phyloP scores from a whole-genome alignment of 345 rosid species.

The Turritis glabra region DNA sequence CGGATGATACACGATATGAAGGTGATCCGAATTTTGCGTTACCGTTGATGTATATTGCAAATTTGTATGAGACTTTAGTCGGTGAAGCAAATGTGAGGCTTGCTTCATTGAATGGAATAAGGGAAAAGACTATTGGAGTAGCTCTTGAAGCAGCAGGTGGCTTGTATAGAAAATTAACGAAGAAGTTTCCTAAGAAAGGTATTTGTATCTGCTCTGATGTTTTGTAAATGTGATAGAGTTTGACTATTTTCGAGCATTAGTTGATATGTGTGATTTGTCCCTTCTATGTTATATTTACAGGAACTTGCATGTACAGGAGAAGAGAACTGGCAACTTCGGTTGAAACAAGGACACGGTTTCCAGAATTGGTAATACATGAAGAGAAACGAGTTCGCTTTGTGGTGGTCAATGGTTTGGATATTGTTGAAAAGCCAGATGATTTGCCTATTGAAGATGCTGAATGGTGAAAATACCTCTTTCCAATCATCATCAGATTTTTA shows the following conservation, averaged over 20 bases:
- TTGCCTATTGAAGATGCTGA: slow-evolving; percentile 75
- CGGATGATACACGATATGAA: slow-evolving; percentile 68
- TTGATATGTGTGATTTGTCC: neutral
- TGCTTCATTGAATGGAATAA: slow-evolving; percentile 71
- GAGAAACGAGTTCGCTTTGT: slow-evolving; percentile 95
- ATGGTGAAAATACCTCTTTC: slow-evolving; percentile 52
- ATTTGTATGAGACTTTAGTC: slow-evolving; percentile 80
- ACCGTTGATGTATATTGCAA: slow-evolving; percentile 94
- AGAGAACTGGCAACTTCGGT: slow-evolving; percentile 94
- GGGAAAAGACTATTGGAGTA: slow-evolving; percentile 81
- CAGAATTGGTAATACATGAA: slow-evolving; percentile 94
- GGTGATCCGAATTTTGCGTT: slow-evolving; percentile 74
- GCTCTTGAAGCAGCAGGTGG: slow-evolving; percentile 99
- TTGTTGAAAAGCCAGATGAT: slow-evolving; percentile 73
- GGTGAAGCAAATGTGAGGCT: slow-evolving; percentile 74
- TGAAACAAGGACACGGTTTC: slow-evolving; percentile 88
- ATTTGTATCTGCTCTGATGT: neutral
- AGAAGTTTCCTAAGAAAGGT: slow-evolving; percentile 95
- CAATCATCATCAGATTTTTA: neutral
- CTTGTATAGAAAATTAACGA: slow-evolving; percentile 76
- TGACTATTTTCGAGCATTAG: neutral
- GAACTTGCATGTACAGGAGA: slow-evolving; percentile 70
- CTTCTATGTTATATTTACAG: slow-evolving; percentile 37
- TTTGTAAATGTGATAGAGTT: neutral
- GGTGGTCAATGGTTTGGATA: slow-evolving; percentile 91